Evolutionary conservation across 2,329 filamentous ascomycete species (phyloP), one percentile per base, ranked within the genome.

Genomic region (Penicillium sp.): DNA sequence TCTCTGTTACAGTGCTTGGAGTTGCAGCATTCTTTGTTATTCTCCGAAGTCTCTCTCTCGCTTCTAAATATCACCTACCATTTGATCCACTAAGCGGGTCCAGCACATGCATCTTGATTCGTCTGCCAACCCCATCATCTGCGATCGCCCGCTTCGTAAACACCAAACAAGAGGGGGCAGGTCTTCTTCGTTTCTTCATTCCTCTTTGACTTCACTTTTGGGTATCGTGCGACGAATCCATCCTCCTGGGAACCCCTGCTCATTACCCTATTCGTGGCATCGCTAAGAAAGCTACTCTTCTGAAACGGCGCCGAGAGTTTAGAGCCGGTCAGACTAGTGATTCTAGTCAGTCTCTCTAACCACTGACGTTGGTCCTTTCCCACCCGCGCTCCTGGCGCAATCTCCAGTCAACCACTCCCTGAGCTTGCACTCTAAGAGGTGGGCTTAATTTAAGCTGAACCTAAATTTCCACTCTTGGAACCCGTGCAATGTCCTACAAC

Each of bases 401-500:
- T 72, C 64, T 69, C 67, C 60, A 54, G 46, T 53, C 58, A 50
- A 60, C 46, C 46, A 60, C 21, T 56, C 54, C 59, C 57, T 57
- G 52, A 66, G 62, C 63, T 63, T 51, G 45, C 53, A 39, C 33
- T 29, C 23, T 47, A 39, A 47, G 61, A 62, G 61, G 65, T 62
- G 62, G 54, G 54, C 61, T 64, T 62, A 62, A 57, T 67, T 63
- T 58, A 35, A 16, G 52, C 60, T 62, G 45, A 59, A 63, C 61
- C 45, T 57, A 59, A 61, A 62, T 59, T 55, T 60, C 52, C 60
- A 59, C 62, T 61, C 44, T n/a, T 42, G 44, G 27, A n/a, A 52
- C 8, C 53, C 52, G 58, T 62, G 61, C 60, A 39, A 75, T 70
- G 70, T 90, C 90, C 72, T 91, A 91, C 80, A 89, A 90, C 80